Base-by-base conservation (phyloP, 1,139 yeast genomes). In the Kurtzmaniella quercitrusa region DNA sequence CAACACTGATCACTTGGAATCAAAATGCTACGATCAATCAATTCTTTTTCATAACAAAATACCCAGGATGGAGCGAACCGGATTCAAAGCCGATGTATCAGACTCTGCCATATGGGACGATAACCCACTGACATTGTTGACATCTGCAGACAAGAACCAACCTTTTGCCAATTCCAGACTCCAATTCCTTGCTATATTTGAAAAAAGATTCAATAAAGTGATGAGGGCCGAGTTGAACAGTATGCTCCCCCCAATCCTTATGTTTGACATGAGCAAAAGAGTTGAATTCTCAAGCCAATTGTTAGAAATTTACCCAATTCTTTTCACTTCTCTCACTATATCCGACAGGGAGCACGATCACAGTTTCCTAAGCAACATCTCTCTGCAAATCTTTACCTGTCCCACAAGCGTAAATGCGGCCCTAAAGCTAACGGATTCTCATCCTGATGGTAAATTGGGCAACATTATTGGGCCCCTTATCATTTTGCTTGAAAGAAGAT, bases 321-420 rank as follows among this genome's bases (percentile, higher is more conserved):
- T 82, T 43, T 62, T 81, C 12, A 65, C 68, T 2, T 67, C 74
- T 4, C 63, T 73, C 46, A 77, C 81, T 3, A 57, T 62, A 16
- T 59, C 74, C 24, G 94, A 85, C 55, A 67, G 91, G 46, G 93
- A 85, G 57, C 86, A 85, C 48, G 78, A 75, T 47, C 60, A 81
- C 34, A 78, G 79, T 39, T 65, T 79, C 3, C 50, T 82, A 41
- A 60, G 68, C 29, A 82, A 82, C 40, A 72, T 82, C 34, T 65
- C 82, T 8, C 69, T 79, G 2, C 94, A 85, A 53, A 62, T 84
- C 15, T 80, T 81, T 57, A 80, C 86, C 0, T 81, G 87, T 51
- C 87, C 87, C 1, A 73, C 76, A 8, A 77, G 81, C 31, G 74
- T 81, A 1, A 66, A 68, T 14, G 3, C 16, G 4, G 18, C 36